phyloP scores from a whole-genome alignment of 768 basidiomycete species.

The Phlebiopsis gigantea region DNA sequence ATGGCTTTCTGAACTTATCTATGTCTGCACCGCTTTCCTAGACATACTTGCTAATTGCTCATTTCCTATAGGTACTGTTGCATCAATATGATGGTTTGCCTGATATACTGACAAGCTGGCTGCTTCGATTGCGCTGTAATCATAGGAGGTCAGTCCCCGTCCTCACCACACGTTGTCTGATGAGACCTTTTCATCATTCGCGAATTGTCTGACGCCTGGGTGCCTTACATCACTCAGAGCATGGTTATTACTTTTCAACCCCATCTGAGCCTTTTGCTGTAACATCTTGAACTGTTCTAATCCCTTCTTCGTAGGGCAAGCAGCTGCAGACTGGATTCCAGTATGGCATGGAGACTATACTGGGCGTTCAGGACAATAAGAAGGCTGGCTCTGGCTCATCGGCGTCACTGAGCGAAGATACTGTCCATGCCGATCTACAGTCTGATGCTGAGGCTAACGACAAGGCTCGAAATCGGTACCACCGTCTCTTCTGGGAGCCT shows the following conservation, averaged over 20 bases:
- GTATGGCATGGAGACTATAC: constrained; percentile 72
- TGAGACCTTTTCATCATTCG: constrained; percentile 64
- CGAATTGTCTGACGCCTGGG: constrained; percentile 57
- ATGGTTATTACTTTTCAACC: constrained; percentile 69
- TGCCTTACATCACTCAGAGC: constrained; percentile 56
- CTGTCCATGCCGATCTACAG: constrained; percentile 56
- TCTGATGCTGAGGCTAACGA: constrained; percentile 56
- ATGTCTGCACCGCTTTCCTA: constrained; percentile 18
- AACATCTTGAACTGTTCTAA: constrained; percentile 8
- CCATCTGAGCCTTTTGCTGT: constrained; percentile 47
- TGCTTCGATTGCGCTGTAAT: not conserved
- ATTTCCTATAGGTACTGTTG: not conserved
- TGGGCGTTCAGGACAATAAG: constrained; percentile 46
- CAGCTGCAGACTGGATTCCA: constrained; percentile 75
- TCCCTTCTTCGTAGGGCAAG: constrained; percentile 39
- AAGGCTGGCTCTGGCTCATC: not conserved
- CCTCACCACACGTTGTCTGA: constrained; percentile 26
- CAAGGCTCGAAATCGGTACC: constrained; percentile 56
- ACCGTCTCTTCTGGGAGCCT: constrained; percentile 76
- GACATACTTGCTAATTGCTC: constrained; percentile 18
- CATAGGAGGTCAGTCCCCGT: constrained; percentile 36
- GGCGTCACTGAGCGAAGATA: constrained; percentile 37
- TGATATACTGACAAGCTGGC: not conserved
- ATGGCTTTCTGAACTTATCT: constrained; percentile 32
- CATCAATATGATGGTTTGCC: not conserved